Percentiles rank a stretch among this genome's conserved stretches.
Conservation (phyloP, 148 eudicot genomes). For the Chenopodium berlandieri region DNA sequence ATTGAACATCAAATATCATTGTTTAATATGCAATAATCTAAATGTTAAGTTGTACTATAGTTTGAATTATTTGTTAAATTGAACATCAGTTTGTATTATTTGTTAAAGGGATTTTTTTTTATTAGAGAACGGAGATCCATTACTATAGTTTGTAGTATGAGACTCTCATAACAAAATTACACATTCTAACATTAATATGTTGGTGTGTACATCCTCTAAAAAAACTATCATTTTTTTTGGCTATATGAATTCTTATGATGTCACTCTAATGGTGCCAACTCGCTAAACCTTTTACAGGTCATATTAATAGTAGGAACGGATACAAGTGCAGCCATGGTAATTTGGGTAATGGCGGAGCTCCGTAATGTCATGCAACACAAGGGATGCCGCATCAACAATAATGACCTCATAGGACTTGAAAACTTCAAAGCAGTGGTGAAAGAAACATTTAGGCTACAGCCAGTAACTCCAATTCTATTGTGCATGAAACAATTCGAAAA, state of each 20-base stretch:
- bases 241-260: not conserved
- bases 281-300: not conserved
- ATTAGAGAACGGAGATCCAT: no score
- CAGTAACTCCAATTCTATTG: constrained; percentile 25
- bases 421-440: constrained; percentile 34
- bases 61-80: no score
- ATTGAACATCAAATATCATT: no score
- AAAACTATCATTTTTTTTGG: no score
- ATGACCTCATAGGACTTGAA: constrained; percentile 13
- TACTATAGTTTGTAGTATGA: no score
- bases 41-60: no score
- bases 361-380: not conserved
- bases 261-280: not conserved
- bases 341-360: constrained; percentile 37
- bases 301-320: constrained; percentile 35
- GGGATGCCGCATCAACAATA: constrained; percentile 16
- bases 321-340: constrained; percentile 30
- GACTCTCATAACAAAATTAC: no score
- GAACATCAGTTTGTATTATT: no score
- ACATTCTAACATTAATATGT: no score
- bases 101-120: no score
- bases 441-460: constrained; percentile 34
- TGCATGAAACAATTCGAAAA: constrained; percentile 21
- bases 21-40: no score
- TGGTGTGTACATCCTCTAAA: no score